Evolutionary conservation across 2,329 filamentous ascomycete species (phyloP), one percentile per base, ranked within the genome.

Genomic region (Colletotrichum melonis): DNA sequence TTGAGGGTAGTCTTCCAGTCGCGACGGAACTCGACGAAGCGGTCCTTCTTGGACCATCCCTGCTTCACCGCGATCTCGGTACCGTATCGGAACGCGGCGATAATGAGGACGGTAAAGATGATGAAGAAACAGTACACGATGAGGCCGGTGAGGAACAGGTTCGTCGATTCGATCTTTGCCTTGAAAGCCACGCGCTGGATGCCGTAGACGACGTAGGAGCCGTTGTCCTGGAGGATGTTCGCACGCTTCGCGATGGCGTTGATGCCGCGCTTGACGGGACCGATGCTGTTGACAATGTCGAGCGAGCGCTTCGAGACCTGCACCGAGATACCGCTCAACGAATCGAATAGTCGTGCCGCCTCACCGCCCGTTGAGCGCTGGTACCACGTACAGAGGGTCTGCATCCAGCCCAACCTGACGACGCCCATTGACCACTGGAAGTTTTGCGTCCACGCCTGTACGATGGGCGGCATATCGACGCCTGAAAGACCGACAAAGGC

Each of bases 381-480:
- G 81, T 98, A 98, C 96, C 96, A 98, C 42, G 95, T 97, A 74
- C 94, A 94, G 79, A 98, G 93, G 63, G 87, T 87, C 85, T 98
- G 95, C 84, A 98, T 89, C 82, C 97, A 98, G 24, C 87, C 88
- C 56, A 98, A 88, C 63, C 90, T 90, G 78, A 98, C 97, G 78
- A 98, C 95, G 78, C 96, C 96, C 94, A 98, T 97, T 80, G 93
- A 97, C 96, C 96, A 98, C 82, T 97, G 94, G 86, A 98, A 98
- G 84, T 98, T 96, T 84, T 98, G 95, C 1, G 95, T 98, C 96
- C 96, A 98, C 0, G 95, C 89, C 79, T 94, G 89, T 68, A 97
- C 96, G 74, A 98, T 94, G 0, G 96, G 96, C 11, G 96, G 96
- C 67, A 98, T 89, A 60, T 88, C 87, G 19, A 98, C 92, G 24